A percentile compares a stretch with the other conserved stretches of the same genome.
Conservation (phyloP, 108 stramenopile species). For the Pseudonitzschia multiseries region DNA sequence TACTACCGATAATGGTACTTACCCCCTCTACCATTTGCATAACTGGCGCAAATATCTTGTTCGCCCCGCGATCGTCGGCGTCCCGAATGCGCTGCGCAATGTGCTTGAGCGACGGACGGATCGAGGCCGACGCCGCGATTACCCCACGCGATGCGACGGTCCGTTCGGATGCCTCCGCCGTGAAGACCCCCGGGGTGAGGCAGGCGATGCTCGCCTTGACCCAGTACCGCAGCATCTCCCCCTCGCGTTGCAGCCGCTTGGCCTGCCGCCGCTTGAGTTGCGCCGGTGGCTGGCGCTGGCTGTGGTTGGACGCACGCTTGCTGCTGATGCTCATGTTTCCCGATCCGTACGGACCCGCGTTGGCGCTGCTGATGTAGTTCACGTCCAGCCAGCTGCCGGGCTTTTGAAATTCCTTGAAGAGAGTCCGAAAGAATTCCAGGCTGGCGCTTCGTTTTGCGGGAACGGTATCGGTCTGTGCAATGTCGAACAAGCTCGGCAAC, state of each 20-base stretch:
- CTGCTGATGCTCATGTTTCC: constrained; percentile 23
- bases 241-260: constrained; percentile 49
- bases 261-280: constrained; percentile 50
- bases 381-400: constrained; percentile 76
- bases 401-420: constrained; percentile 68
- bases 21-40: constrained; percentile 88
- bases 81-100: constrained; percentile 72
- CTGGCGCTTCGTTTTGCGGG: constrained; percentile 70
- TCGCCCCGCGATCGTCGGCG: constrained; percentile 81
- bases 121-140: constrained; percentile 67
- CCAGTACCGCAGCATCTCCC: constrained; percentile 78
- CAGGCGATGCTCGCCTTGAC: constrained; percentile 71
- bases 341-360: constrained; percentile 38
- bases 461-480: constrained; percentile 71
- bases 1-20: neutral
- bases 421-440: constrained; percentile 67
- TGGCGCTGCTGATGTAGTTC: constrained; percentile 23
- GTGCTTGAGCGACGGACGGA: constrained; percentile 74
- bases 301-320: neutral
- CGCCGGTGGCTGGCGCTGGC: constrained; percentile 35
- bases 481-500: constrained; percentile 74
- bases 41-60: constrained; percentile 73
- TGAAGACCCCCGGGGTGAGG: constrained; percentile 68
- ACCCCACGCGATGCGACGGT: constrained; percentile 67
- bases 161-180: constrained; percentile 52